These are phyloP conservation scores for Picea sitchensis DNA, from an alignment of 75 land plant species.

Conservation along the genomic window DNA sequence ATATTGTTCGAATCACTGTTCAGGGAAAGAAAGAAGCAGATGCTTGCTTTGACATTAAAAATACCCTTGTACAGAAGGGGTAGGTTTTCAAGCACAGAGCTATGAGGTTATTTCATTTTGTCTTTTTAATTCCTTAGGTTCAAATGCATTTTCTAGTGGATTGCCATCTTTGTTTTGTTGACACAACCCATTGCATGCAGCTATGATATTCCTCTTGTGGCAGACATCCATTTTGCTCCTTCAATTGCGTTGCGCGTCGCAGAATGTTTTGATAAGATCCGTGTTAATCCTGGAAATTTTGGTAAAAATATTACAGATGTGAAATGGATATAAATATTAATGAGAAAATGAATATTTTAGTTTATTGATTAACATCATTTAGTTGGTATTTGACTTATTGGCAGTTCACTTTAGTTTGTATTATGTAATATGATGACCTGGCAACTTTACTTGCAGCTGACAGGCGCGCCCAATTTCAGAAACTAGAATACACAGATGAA, in stretches of 20 bases:
- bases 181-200: constrained; percentile 34
- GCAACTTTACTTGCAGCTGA: constrained; percentile 72
- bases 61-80: constrained; percentile 96
- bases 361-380: constrained; percentile 6
- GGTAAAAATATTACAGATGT: constrained; percentile 41
- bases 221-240: constrained; percentile 99
- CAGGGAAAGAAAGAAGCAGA: constrained; percentile 98
- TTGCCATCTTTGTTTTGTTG: constrained; percentile 9
- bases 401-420: neutral
- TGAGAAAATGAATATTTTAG: neutral
- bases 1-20: constrained; percentile 94
- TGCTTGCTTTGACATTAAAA: constrained; percentile 94
- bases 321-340: neutral
- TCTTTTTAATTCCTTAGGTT: constrained; percentile 1
- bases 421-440: neutral
- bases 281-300: constrained; percentile 98
- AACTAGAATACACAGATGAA: constrained; percentile 87
- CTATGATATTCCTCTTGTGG: constrained; percentile 93
- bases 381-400: neutral
- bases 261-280: constrained; percentile 99
- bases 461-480: constrained; percentile 96
- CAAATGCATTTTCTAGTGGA: neutral
- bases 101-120: neutral
- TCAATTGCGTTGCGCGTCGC: constrained; percentile 89
- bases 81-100: constrained; percentile 18